Evolutionary conservation across 352 stramenopile genomes (phyloP).

Genomic region (Globisporangium barbulae): DNA sequence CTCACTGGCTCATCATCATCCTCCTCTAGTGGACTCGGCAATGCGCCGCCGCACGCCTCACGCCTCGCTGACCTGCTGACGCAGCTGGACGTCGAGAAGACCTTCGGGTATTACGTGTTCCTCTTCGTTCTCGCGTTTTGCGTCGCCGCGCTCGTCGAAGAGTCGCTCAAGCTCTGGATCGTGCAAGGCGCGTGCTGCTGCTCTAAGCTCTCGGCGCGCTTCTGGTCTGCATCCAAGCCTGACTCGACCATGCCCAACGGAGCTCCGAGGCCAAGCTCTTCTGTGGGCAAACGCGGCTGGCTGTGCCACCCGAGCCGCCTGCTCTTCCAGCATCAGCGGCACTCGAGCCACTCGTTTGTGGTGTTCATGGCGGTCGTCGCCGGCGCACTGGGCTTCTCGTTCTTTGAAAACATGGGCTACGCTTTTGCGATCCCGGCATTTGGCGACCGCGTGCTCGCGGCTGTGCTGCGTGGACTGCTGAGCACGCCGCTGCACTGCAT

Average conservation of each 20-base stretch:
- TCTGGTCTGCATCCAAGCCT: constrained; percentile 7
- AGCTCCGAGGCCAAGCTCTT: no score
- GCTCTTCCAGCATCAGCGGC: constrained; percentile 36
- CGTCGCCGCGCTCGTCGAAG: constrained; percentile 60
- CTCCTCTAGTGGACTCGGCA: neutral
- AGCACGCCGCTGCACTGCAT: constrained; percentile 60
- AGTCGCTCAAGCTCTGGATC: constrained; percentile 66
- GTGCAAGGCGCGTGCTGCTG: constrained; percentile 52
- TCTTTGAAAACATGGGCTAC: constrained; percentile 58
- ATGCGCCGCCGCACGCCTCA: constrained; percentile 17
- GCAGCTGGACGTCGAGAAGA: constrained; percentile 51
- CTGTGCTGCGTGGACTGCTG: constrained; percentile 34
- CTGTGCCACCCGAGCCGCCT: constrained; percentile 50
- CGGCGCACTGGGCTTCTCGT: constrained; percentile 53
- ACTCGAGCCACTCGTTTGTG: constrained; percentile 54
- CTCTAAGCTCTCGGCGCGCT: neutral
- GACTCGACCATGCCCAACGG: neutral
- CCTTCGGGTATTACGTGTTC: constrained; percentile 59
- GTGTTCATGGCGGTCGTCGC: constrained; percentile 54
- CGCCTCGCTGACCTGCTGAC: constrained; percentile 41
- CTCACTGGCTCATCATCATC: neutral
- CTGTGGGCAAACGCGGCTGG: constrained; percentile 24
- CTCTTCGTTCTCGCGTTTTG: constrained; percentile 48
- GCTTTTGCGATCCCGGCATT: constrained; percentile 34
- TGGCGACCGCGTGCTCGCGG: constrained; percentile 31